Conservation (phyloP, 2,329 filamentous ascomycete species). For the Neoscytalidium dimidiatum region DNA sequence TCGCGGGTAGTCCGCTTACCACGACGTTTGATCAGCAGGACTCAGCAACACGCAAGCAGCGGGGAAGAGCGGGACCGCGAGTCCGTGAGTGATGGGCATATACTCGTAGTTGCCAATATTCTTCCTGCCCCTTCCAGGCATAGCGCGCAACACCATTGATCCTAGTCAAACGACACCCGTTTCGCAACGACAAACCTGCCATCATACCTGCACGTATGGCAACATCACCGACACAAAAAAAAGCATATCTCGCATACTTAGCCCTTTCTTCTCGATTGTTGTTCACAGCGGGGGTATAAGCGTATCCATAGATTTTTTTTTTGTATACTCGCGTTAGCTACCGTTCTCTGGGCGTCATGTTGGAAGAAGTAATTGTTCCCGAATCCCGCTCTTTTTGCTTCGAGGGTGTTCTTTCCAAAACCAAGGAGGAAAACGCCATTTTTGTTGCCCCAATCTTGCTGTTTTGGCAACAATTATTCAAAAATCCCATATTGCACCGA, state of each 20-base stretch:
- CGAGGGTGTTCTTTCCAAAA: neutral
- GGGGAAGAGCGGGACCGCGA: neutral
- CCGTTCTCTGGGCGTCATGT: conserved; percentile 17
- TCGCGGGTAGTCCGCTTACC: neutral
- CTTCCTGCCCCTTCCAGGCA: neutral
- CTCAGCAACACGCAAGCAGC: neutral
- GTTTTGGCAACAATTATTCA: neutral
- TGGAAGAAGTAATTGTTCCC: conserved; percentile 5
- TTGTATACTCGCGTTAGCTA: too few species aligned
- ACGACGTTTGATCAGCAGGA: too few species aligned
- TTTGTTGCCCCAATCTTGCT: neutral
- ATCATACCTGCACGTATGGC: neutral
- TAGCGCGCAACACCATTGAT: neutral
- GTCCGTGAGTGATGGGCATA: too few species aligned
- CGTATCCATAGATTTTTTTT: conserved; percentile 17
- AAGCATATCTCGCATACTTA: neutral
- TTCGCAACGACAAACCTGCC: neutral
- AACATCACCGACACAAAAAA: neutral
- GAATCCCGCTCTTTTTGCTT: conserved; percentile 7
- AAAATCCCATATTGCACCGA: conserved; percentile 5
- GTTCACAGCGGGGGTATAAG: neutral
- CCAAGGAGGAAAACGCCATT: neutral
- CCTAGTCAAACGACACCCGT: neutral
- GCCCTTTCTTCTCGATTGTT: neutral
- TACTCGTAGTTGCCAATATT: too few species aligned